phyloP scores from a whole-genome alignment of 192 early-diverging fungal species.

The Umbelopsis sp. region DNA sequence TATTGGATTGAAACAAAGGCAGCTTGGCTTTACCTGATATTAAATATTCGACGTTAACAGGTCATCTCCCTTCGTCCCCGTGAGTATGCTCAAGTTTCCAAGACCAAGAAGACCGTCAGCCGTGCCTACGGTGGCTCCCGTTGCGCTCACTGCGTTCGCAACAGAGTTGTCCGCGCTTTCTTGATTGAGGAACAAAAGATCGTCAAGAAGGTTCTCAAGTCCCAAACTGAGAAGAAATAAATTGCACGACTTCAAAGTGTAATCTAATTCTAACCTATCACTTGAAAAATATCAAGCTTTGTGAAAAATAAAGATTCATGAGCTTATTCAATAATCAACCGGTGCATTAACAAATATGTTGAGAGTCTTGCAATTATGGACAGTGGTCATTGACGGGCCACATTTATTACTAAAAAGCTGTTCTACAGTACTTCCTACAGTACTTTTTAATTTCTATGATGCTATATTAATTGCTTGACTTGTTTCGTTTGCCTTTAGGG shows the following conservation, averaged over 20 bases:
- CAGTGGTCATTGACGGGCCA: neutral
- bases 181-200: slow-evolving; percentile 99
- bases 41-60: slow-evolving; percentile 9
- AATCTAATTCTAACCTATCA: neutral
- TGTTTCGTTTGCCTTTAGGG: slow-evolving; percentile 26
- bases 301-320: slow-evolving; percentile 8
- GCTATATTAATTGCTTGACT: neutral
- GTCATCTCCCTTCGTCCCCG: slow-evolving; percentile 82
- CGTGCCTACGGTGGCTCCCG: slow-evolving; percentile 98
- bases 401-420: no score
- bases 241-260: neutral
- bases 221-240: slow-evolving; percentile 47
- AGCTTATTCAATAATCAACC: neutral
- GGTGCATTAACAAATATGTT: neutral
- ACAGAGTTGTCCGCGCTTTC: slow-evolving; percentile 97
- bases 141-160: slow-evolving; percentile 78
- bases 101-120: slow-evolving; percentile 90
- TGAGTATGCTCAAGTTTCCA: slow-evolving; percentile 88
- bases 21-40: neutral
- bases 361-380: neutral
- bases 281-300: neutral
- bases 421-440: neutral
- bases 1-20: no score
- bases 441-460: neutral
- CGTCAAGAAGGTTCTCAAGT: slow-evolving; percentile 98